Conservation (phyloP, 495 filamentous ascomycete species). For the Neurospora sp. region DNA sequence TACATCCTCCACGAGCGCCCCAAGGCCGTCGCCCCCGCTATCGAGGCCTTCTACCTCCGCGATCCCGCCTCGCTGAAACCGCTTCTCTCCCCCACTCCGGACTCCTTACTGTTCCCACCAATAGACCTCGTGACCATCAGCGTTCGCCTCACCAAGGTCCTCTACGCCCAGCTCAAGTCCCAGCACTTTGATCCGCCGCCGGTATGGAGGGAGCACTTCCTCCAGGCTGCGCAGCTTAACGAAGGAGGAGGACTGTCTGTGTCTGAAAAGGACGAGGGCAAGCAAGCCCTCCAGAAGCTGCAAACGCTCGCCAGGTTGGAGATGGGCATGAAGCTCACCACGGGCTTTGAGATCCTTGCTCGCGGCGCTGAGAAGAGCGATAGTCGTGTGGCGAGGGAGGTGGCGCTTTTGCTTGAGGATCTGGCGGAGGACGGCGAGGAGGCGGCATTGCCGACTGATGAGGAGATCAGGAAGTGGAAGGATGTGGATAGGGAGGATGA, state of each 20-base stretch:
- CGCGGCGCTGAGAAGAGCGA: constrained; percentile 52
- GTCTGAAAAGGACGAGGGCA: neutral
- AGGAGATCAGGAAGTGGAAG: constrained; percentile 64
- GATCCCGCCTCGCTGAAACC: constrained; percentile 70
- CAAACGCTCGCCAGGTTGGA: constrained; percentile 44
- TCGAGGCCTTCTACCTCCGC: constrained; percentile 87
- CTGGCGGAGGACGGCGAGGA: constrained; percentile 43
- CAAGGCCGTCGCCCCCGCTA: constrained; percentile 64
- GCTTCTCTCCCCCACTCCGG: constrained; percentile 38
- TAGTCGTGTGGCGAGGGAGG: constrained; percentile 57
- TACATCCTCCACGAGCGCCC: constrained; percentile 65
- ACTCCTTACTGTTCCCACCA: constrained; percentile 50
- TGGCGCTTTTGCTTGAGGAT: constrained; percentile 65
- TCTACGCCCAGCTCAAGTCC: constrained; percentile 85
- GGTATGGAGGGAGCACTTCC: constrained; percentile 40
- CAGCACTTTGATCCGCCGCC: constrained; percentile 69
- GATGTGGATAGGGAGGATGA: constrained; percentile 53
- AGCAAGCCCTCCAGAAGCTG: constrained; percentile 16
- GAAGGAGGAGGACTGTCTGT: constrained; percentile 2
- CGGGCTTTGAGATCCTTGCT: constrained; percentile 85
- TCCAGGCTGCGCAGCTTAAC: constrained; percentile 14
- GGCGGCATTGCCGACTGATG: constrained; percentile 55
- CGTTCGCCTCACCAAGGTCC: constrained; percentile 72
- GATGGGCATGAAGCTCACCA: constrained; percentile 79
- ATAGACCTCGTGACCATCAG: constrained; percentile 69